phyloP scores from a whole-genome alignment of 352 stramenopile species.

The Thalassiosira ordinaria region DNA sequence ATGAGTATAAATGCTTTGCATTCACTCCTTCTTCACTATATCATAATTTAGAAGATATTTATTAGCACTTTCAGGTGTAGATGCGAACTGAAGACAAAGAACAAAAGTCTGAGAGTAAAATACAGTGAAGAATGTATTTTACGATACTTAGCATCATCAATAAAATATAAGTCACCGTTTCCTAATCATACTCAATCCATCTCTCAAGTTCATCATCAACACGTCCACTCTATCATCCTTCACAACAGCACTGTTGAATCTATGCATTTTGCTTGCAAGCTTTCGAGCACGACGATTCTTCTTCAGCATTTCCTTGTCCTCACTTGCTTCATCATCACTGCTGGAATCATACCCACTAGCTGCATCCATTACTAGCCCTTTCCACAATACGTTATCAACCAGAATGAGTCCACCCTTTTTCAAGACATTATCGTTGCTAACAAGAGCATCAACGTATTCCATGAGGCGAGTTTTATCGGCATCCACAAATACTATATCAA shows the following conservation, averaged over 20 bases:
- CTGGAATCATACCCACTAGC: slow-evolving; percentile 44
- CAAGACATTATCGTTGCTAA: slow-evolving; percentile 86
- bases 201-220: slow-evolving; percentile 89
- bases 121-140: too few relatives aligned
- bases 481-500: slow-evolving; percentile 95
- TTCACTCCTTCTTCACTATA: too few relatives aligned
- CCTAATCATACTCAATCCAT: slow-evolving; percentile 90
- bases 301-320: slow-evolving; percentile 41
- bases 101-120: too few relatives aligned
- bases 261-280: slow-evolving; percentile 85
- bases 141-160: neutral
- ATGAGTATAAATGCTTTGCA: too few relatives aligned
- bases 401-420: slow-evolving; percentile 87
- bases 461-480: slow-evolving; percentile 92
- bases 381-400: slow-evolving; percentile 94
- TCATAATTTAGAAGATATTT: too few relatives aligned
- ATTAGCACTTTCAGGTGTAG: too few relatives aligned
- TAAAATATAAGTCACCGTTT: slow-evolving; percentile 46
- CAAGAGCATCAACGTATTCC: slow-evolving; percentile 88
- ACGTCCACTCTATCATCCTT: slow-evolving; percentile 88
- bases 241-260: slow-evolving; percentile 90
- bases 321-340: slow-evolving; percentile 34
- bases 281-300: slow-evolving; percentile 78
- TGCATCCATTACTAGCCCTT: slow-evolving; percentile 88
- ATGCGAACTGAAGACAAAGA: too few relatives aligned